phyloP scores from a whole-genome alignment of 2,329 filamentous ascomycete species.

The Aspergillus ruber region DNA sequence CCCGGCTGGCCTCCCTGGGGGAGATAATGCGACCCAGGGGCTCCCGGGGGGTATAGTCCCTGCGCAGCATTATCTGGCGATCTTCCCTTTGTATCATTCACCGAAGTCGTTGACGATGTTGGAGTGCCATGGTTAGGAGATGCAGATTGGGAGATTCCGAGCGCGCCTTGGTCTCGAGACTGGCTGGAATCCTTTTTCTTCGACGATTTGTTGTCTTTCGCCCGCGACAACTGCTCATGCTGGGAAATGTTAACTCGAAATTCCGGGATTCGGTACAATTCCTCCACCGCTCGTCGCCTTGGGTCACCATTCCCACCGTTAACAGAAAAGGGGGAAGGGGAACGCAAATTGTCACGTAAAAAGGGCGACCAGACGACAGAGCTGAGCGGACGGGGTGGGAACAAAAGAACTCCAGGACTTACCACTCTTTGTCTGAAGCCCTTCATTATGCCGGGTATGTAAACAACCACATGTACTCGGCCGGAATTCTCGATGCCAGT shows the following conservation, averaged over 20 bases:
- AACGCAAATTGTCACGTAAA: constrained; percentile 6
- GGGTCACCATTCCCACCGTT: neutral
- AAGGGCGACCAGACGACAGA: constrained; percentile 12
- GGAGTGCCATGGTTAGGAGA: constrained; percentile 65
- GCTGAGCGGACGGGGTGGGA: neutral
- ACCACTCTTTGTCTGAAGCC: constrained; percentile 96
- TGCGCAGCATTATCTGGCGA: constrained; percentile 43
- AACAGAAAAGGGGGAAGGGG: constrained; percentile 21
- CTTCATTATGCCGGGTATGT: constrained; percentile 66
- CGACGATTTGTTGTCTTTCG: constrained; percentile 80
- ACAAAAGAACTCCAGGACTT: constrained; percentile 43
- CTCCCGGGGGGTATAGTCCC: constrained; percentile 22
- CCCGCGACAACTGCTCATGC: constrained; percentile 81
- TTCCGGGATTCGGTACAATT: neutral
- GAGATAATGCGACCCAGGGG: constrained; percentile 33
- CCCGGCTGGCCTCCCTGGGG: constrained; percentile 30
- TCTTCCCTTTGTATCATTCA: constrained; percentile 82
- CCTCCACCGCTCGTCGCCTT: neutral
- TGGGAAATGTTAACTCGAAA: constrained; percentile 28
- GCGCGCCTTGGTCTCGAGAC: constrained; percentile 61
- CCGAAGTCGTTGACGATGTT: constrained; percentile 78
- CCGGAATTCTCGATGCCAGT: constrained; percentile 24
- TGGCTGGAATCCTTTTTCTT: constrained; percentile 62
- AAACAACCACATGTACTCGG: constrained; percentile 32
- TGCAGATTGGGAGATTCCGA: constrained; percentile 46